These are phyloP conservation scores for Collybia nuda DNA, from an alignment of 768 basidiomycete genomes.

Conservation along the genomic window DNA sequence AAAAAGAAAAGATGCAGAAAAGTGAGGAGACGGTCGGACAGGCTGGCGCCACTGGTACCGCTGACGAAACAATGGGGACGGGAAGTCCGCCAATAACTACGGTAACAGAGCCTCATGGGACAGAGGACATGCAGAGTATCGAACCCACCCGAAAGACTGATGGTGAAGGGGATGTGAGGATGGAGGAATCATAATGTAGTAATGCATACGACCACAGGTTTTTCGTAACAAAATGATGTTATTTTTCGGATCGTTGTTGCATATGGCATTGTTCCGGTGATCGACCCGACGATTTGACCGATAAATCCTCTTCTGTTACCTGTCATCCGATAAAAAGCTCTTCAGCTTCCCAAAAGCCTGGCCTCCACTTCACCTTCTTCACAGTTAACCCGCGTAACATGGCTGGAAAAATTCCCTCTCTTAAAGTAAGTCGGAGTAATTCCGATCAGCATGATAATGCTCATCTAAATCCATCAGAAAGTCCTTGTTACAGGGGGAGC, in stretches of 20 bases:
- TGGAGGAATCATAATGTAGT: conserved; percentile 32
- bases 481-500: conserved; percentile 66
- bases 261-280: no score
- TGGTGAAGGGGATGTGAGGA: conserved; percentile 47
- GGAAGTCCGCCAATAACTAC: conserved; percentile 28
- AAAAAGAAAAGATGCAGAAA: conserved; percentile 35
- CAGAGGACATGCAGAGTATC: conserved; percentile 18
- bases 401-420: conserved; percentile 23
- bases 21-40: conserved; percentile 32
- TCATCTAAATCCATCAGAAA: conserved; percentile 29
- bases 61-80: conserved; percentile 30
- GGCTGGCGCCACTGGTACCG: conserved; percentile 18
- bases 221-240: no score
- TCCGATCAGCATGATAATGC: conserved; percentile 11
- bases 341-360: no score
- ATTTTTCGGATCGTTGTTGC: no score
- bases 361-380: neutral
- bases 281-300: no score
- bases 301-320: no score
- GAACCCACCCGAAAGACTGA: conserved; percentile 23
- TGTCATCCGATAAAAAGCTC: no score
- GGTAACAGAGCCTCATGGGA: conserved; percentile 16
- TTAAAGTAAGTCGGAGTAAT: conserved; percentile 44
- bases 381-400: conserved; percentile 5
- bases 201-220: no score